Evolutionary conservation across 2,329 filamentous ascomycete species (phyloP).

Genomic region (Aspergillus sp.): DNA sequence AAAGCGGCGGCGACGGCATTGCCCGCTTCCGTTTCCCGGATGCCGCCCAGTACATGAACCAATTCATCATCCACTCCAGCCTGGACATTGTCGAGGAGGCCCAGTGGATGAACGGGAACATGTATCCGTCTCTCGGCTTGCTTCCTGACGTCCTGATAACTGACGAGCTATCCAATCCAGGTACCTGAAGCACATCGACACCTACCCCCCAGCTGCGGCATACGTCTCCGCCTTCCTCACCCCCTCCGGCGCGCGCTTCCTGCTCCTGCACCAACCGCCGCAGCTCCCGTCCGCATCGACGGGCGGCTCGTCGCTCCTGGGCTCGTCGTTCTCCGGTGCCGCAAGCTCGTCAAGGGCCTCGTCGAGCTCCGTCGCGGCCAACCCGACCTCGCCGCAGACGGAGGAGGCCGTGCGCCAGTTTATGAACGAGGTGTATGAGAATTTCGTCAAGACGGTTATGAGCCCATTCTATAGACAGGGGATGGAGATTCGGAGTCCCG

Average conservation of each 20-base stretch:
- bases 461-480: conserved; percentile 88
- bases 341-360: conserved; percentile 34
- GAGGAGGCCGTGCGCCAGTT: conserved; percentile 95
- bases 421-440: conserved; percentile 91
- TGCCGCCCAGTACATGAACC: conserved; percentile 85
- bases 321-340: conserved; percentile 16
- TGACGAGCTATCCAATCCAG: conserved; percentile 36
- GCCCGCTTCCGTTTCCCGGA: conserved; percentile 83
- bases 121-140: conserved; percentile 46
- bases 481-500: conserved; percentile 72
- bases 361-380: conserved; percentile 65
- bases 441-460: conserved; percentile 95
- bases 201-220: conserved; percentile 74
- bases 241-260: conserved; percentile 82
- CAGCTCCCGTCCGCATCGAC: conserved; percentile 37
- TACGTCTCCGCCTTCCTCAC: conserved; percentile 94
- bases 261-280: conserved; percentile 78
- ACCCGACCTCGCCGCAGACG: conserved; percentile 79
- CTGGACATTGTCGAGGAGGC: conserved; percentile 93
- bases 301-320: conserved; percentile 21
- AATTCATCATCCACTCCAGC: conserved; percentile 91
- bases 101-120: conserved; percentile 79
- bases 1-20: conserved; percentile 87
- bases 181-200: conserved; percentile 94
- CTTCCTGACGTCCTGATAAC: neutral